Base-by-base conservation (phyloP, 1,139 yeast genomes). In the Yamadazyma siamensis region DNA sequence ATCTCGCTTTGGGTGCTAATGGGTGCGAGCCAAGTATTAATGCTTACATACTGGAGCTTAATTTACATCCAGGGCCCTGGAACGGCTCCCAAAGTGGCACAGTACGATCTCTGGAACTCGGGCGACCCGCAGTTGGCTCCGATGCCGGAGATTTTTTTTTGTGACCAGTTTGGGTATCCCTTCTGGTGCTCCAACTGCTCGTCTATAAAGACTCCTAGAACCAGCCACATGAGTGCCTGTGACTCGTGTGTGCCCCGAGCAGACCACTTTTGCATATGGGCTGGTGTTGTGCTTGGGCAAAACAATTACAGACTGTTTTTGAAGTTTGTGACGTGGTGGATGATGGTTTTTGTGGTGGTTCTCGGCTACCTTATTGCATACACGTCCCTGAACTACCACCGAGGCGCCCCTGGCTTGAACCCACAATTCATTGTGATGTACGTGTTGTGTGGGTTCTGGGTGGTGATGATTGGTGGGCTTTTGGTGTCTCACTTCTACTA, bases 241-340 rank as follows among this genome's bases (percentile, higher is more conserved):
- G 59, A 60, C 0, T 46, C 50, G 23, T 77, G 82, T 42, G 70
- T 80, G 0, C 70, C 77, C 2, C 61, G 70, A 35, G 75, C 76
- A 48, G 91, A 82, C 48, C 91, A 82, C 49, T 76, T 64, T 44
- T 82, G 91, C 49, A 42, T 73, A 3, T 80, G 80, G 77, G 52
- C 81, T 4, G 87, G 87, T 0, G 49, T 62, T 0, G 69, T 70
- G 3, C 65, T 82, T 16, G 88, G 86, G 0, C 64, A 67, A 34
- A 46, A 52, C 25, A 82, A 82, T 50, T 77, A 75, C 46, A 38
- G 63, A 21, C 53, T 57, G 13, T 82, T 81, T 40, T 33, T 75
- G n/a, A 71, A 71, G 38, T 77, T 69, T 43, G 46, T 68, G 24
- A 28, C 60, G 6, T 59, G 61, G 52, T 59, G 64, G 26, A 46